Evolutionary conservation across 148 eudicot species (phyloP).

Genomic region (Chenopodium formosanum): DNA sequence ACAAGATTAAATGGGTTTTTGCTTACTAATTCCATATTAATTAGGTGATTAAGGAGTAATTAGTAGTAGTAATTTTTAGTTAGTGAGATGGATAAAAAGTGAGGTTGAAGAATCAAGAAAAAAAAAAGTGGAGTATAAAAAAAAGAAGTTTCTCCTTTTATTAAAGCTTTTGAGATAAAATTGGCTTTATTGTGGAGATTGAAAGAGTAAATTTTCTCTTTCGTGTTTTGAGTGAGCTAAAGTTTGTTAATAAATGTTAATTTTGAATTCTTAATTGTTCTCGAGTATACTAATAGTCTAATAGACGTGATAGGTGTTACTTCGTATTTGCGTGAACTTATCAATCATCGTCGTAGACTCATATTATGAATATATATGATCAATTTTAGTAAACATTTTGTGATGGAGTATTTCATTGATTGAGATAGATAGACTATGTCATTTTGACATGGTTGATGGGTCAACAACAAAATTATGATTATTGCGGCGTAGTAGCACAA

Average conservation of each 20-base stretch:
- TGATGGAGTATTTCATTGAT: background rate
- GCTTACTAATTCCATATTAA: background rate
- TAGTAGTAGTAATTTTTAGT: slow-evolving; percentile 3
- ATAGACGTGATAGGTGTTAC: too few relatives aligned
- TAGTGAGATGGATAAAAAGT: background rate
- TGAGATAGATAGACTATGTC: background rate
- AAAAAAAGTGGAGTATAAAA: background rate
- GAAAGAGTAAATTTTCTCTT: background rate
- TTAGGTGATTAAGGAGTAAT: slow-evolving; percentile 12
- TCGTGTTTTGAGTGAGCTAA: background rate
- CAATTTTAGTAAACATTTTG: background rate
- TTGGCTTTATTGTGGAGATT: slow-evolving; percentile 17
- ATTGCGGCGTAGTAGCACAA: background rate
- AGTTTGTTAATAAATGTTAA: too few relatives aligned
- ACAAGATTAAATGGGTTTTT: background rate
- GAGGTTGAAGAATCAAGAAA: slow-evolving; percentile 13
- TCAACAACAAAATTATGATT: background rate
- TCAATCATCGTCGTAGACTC: background rate
- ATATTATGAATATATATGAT: background rate
- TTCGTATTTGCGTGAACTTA: background rate
- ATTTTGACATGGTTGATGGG: background rate
- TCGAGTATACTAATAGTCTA: too few relatives aligned
- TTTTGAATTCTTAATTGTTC: too few relatives aligned
- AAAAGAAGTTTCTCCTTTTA: background rate
- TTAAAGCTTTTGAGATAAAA: slow-evolving; percentile 16